These are phyloP conservation scores for Ogataea parapolymorpha DNA, from an alignment of 805 yeast genomes.

Conservation along the genomic window DNA sequence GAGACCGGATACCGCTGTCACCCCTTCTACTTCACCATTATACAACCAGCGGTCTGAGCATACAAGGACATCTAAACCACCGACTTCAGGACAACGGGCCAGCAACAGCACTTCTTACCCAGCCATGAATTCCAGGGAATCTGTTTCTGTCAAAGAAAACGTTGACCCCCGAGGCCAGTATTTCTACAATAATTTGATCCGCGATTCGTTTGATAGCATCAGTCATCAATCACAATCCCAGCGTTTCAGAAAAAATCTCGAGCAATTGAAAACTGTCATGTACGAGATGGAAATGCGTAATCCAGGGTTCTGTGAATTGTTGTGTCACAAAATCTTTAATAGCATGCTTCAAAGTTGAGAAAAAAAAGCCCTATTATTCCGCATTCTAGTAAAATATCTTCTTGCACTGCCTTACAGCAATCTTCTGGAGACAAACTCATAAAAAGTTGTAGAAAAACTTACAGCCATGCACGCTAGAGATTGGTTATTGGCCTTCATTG, in stretches of 20 bases:
- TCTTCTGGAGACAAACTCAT: background rate
- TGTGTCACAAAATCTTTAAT: conserved; percentile 15
- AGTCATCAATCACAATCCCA: conserved; percentile 14
- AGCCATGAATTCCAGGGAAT: background rate
- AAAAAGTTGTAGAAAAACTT: background rate
- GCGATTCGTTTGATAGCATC: conserved; percentile 16
- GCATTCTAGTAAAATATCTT: too few relatives aligned
- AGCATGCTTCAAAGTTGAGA: conserved; percentile 13
- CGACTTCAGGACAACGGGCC: background rate
- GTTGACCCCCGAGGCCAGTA: conserved; percentile 16
- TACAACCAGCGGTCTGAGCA: conserved; percentile 15
- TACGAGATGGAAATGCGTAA: conserved; percentile 17
- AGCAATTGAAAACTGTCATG: conserved; percentile 16
- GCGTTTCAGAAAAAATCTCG: conserved; percentile 14
- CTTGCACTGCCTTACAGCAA: conserved; percentile 8
- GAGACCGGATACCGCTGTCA: conserved; percentile 15
- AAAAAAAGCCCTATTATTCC: background rate
- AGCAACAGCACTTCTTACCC: background rate
- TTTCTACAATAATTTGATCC: conserved; percentile 15
- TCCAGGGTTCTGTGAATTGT: conserved; percentile 19
- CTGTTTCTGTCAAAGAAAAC: conserved; percentile 14
- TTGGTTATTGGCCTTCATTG: conserved; percentile 64
- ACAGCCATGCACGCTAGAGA: conserved; percentile 34
- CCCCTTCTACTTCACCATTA: conserved; percentile 19
- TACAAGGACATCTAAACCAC: conserved; percentile 3